Percentiles rank a stretch among this genome's conserved stretches.
Evolutionary conservation across 331 rosid genomes (phyloP).

Genomic region (Quercus lobata): DNA sequence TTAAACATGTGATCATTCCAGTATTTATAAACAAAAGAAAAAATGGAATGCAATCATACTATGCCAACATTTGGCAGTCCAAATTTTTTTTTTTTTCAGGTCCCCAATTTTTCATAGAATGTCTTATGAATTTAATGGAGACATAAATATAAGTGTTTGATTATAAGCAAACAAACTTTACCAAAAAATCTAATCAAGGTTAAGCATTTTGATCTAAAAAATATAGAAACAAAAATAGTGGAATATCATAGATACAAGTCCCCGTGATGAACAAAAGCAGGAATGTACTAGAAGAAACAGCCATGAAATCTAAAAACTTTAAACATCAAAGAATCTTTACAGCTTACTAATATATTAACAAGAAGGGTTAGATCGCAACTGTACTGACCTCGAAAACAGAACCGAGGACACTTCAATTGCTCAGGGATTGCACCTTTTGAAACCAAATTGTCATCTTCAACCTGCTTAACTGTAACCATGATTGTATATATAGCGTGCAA

Average conservation of each 20-base stretch:
- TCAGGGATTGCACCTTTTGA: background rate
- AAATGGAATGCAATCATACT: too few species aligned
- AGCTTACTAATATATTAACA: background rate
- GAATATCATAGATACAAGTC: too few species aligned
- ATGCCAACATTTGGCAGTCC: background rate
- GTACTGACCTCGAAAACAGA: background rate
- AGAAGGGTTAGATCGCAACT: background rate
- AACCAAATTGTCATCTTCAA: background rate
- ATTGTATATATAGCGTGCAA: background rate
- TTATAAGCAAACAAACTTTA: background rate
- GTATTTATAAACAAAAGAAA: background rate
- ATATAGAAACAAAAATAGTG: too few species aligned
- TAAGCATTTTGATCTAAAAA: background rate
- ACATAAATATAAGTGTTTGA: background rate
- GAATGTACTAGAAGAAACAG: background rate
- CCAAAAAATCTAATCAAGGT: background rate
- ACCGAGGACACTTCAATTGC: background rate
- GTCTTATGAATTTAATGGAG: background rate
- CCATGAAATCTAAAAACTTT: background rate
- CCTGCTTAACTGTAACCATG: constrained; percentile 24
- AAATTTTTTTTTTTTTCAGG: background rate
- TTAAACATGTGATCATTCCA: background rate
- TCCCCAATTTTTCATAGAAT: background rate
- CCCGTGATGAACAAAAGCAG: background rate
- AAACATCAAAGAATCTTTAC: background rate